Conservation (phyloP, 1,139 yeast species). For the Geotrichum aggregatum region DNA sequence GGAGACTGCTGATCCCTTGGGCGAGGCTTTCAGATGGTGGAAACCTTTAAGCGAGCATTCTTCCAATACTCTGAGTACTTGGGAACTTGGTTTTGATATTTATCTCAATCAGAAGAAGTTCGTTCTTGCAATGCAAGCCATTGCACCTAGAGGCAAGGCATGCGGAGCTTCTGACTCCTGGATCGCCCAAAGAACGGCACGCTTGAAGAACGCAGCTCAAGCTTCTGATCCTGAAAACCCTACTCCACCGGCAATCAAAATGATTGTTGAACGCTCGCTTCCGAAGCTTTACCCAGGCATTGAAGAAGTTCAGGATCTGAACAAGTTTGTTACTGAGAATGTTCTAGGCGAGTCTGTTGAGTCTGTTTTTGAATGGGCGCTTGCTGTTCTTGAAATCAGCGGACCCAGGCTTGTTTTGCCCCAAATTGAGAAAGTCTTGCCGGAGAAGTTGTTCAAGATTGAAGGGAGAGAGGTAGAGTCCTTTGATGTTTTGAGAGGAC, state of each 20-base stretch:
- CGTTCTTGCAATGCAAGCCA: slow-evolving; percentile 45
- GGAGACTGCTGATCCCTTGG: slow-evolving; percentile 41
- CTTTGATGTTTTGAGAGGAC: slow-evolving; percentile 5
- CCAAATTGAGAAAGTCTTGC: slow-evolving; percentile 25
- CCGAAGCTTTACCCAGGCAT: slow-evolving; percentile 33
- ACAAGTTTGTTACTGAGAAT: slow-evolving; percentile 29
- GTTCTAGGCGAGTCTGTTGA: slow-evolving; percentile 24
- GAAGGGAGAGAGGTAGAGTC: slow-evolving; percentile 13
- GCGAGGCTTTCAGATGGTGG: slow-evolving; percentile 40
- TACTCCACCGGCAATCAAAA: slow-evolving; percentile 34
- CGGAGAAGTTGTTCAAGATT: slow-evolving; percentile 24
- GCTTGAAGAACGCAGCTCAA: slow-evolving; percentile 31
- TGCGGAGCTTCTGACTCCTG: slow-evolving; percentile 33
- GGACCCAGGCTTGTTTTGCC: slow-evolving; percentile 2
- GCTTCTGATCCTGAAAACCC: slow-evolving; percentile 24
- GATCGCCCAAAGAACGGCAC: slow-evolving; percentile 32
- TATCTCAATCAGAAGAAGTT: slow-evolving; percentile 45
- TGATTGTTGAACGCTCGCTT: slow-evolving; percentile 34
- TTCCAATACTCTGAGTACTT: slow-evolving; percentile 36
- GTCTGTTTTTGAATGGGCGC: slow-evolving; percentile 18
- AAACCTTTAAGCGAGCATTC: slow-evolving; percentile 38
- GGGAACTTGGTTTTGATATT: slow-evolving; percentile 45
- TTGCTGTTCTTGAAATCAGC: slow-evolving; percentile 12
- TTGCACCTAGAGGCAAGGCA: slow-evolving; percentile 40
- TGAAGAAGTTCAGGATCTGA: slow-evolving; percentile 28